A percentile compares a stretch with the other conserved stretches of the same genome.
Conservation (phyloP, 73 alveolate genomes). For the Paramecium bursaria region DNA sequence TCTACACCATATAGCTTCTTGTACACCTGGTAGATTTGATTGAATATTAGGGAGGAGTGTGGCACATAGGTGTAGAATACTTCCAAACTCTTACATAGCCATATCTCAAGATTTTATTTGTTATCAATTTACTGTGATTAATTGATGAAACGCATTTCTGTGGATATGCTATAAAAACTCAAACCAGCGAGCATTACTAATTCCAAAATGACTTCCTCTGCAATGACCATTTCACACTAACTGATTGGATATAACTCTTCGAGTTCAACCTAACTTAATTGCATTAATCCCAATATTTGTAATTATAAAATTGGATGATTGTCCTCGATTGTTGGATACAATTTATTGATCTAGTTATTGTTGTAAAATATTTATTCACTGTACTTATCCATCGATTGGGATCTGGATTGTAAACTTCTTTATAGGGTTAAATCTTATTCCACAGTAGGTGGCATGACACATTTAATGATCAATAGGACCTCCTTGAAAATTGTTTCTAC, state of each 20-base stretch:
- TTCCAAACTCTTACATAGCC: conserved; percentile 37
- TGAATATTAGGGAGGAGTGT: conserved; percentile 17
- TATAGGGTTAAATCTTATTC: background rate
- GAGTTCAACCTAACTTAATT: conserved; percentile 43
- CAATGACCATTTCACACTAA: conserved; percentile 52
- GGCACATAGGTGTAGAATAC: conserved; percentile 53
- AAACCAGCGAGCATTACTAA: conserved; percentile 59
- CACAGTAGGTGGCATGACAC: background rate
- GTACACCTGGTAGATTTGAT: conserved; percentile 29
- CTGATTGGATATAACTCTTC: conserved; percentile 44
- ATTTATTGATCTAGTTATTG: background rate
- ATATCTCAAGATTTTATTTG: conserved; percentile 11
- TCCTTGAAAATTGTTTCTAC: conserved; percentile 44
- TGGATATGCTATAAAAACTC: conserved; percentile 46
- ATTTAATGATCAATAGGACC: background rate
- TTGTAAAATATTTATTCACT: background rate
- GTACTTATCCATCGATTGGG: background rate
- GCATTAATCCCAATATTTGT: conserved; percentile 54
- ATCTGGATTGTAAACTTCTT: conserved; percentile 7
- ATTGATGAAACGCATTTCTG: conserved; percentile 30
- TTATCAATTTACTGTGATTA: background rate
- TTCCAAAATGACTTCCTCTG: conserved; percentile 58
- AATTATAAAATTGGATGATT: conserved; percentile 49
- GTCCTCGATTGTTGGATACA: conserved; percentile 29
- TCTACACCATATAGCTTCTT: conserved; percentile 50